Evolutionary conservation across 768 basidiomycete species (phyloP).

Genomic region (Terana coerulea): DNA sequence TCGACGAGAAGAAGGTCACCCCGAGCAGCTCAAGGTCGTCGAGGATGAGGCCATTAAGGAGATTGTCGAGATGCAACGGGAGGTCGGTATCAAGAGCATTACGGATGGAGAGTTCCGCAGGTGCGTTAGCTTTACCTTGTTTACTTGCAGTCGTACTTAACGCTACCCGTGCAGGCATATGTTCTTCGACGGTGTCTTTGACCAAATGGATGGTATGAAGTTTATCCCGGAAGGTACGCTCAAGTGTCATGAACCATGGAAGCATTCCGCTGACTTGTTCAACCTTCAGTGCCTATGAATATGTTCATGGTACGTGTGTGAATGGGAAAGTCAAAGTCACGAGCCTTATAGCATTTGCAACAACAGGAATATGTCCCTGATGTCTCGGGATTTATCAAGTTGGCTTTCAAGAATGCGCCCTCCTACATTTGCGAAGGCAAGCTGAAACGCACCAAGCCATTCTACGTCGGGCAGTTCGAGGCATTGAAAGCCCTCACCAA

Average conservation of each 20-base stretch:
- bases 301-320: constrained; percentile 41
- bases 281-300: constrained; percentile 14
- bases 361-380: constrained; percentile 32
- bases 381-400: constrained; percentile 29
- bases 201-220: constrained; percentile 62
- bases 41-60: constrained; percentile 54
- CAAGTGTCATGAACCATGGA: constrained; percentile 8
- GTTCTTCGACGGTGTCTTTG: constrained; percentile 66
- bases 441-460: constrained; percentile 56
- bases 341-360: constrained; percentile 1
- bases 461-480: constrained; percentile 63
- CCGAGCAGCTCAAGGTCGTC: constrained; percentile 40
- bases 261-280: background rate
- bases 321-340: background rate
- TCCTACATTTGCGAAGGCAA: constrained; percentile 42
- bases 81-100: constrained; percentile 53
- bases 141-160: background rate
- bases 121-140: constrained; percentile 23
- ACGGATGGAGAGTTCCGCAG: constrained; percentile 55
- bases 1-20: constrained; percentile 39
- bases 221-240: constrained; percentile 43
- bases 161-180: constrained; percentile 38
- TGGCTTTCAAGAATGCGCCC: constrained; percentile 29
- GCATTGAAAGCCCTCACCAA: constrained; percentile 54
- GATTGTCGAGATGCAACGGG: constrained; percentile 50